phyloP scores from a whole-genome alignment of 129 eudicot genomes.

The Saussurea involucrata region DNA sequence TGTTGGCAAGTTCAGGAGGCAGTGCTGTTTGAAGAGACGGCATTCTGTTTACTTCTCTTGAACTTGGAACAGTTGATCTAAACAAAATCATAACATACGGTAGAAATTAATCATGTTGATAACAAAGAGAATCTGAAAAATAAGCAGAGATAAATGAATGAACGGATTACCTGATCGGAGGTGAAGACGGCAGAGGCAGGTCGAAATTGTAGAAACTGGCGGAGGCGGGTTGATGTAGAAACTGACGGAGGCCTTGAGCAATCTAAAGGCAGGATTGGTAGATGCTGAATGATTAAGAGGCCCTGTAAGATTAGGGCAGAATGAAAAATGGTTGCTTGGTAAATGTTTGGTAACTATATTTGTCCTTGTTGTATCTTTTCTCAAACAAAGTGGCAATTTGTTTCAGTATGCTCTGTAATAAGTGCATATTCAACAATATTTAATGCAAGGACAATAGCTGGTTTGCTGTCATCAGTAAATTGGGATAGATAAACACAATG shows the following conservation, averaged over 20 bases:
- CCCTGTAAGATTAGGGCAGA: not conserved
- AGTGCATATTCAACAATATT: no score
- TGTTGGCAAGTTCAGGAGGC: conserved; percentile 90
- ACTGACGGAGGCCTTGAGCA: not conserved
- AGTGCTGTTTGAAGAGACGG: conserved; percentile 86
- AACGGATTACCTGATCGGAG: conserved; percentile 12
- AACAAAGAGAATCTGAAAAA: not conserved
- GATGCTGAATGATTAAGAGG: not conserved
- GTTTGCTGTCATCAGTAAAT: no score
- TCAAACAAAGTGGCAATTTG: no score
- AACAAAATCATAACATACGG: not conserved
- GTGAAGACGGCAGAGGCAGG: not conserved
- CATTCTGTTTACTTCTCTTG: conserved; percentile 36
- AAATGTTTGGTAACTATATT: no score
- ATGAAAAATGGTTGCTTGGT: not conserved
- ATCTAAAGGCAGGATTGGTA: not conserved
- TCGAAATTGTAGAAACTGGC: not conserved
- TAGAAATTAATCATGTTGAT: not conserved
- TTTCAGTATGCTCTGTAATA: no score
- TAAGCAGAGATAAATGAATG: not conserved
- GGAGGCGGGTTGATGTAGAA: conserved; percentile 3
- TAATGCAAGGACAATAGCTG: no score
- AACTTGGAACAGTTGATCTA: not conserved
- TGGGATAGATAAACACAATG: not conserved
- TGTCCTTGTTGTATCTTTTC: no score